These are phyloP conservation scores for Hymenoscyphus infarciens DNA, from an alignment of 2,329 filamentous ascomycete genomes.

Conservation along the genomic window DNA sequence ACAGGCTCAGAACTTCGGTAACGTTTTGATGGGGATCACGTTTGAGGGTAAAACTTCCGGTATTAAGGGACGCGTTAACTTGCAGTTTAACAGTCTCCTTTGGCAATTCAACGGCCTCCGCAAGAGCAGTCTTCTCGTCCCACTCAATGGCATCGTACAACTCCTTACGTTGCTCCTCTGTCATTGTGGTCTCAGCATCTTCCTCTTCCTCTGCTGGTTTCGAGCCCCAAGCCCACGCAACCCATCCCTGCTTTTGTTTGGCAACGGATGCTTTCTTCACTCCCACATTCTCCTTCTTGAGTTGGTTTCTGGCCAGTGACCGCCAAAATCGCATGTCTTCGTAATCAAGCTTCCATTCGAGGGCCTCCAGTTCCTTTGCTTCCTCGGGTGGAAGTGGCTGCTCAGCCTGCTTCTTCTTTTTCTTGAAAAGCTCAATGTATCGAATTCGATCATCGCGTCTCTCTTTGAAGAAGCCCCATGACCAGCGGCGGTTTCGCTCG, in stretches of 20 bases:
- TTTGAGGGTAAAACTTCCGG: slow-evolving; percentile 92
- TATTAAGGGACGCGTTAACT: slow-evolving; percentile 87
- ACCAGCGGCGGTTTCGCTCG: slow-evolving; percentile 87
- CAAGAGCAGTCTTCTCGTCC: slow-evolving; percentile 89
- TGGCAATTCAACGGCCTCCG: slow-evolving; percentile 84
- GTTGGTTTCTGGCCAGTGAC: slow-evolving; percentile 85
- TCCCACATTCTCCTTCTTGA: slow-evolving; percentile 91
- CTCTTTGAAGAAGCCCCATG: slow-evolving; percentile 93
- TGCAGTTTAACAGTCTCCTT: slow-evolving; percentile 91
- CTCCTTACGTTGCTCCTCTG: slow-evolving; percentile 92
- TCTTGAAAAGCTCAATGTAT: slow-evolving; percentile 96
- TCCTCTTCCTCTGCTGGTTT: slow-evolving; percentile 59
- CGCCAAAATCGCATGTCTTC: slow-evolving; percentile 98
- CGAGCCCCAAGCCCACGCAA: slow-evolving; percentile 86
- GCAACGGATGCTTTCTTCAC: slow-evolving; percentile 65
- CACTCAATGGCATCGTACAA: slow-evolving; percentile 97
- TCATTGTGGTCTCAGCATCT: slow-evolving; percentile 80
- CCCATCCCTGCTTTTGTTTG: slow-evolving; percentile 77
- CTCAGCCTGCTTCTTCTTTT: slow-evolving; percentile 69
- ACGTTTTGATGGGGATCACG: slow-evolving; percentile 75
- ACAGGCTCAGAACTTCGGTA: slow-evolving; percentile 80
- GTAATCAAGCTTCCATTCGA: slow-evolving; percentile 87
- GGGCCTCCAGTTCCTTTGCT: slow-evolving; percentile 63
- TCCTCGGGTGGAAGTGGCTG: slow-evolving; percentile 62
- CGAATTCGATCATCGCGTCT: slow-evolving; percentile 81